Percentiles rank a stretch among this genome's conserved stretches.
Conservation (phyloP, 2,329 filamentous ascomycete species). For the Fusarium sp. region DNA sequence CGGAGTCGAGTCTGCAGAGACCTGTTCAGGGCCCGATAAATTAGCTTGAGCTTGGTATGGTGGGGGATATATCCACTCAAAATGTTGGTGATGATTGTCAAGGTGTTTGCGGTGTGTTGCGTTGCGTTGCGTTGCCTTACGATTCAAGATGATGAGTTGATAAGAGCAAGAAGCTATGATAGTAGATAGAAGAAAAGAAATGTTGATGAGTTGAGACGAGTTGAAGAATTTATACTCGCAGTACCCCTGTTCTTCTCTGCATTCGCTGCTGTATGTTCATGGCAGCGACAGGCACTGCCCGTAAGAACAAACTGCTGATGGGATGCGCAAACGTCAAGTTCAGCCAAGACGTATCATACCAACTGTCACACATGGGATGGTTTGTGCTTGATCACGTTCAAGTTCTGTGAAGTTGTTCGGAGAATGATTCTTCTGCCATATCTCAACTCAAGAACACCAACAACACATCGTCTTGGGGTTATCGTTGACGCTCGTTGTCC, state of each 20-base stretch:
- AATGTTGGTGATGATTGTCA: background rate
- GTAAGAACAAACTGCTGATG: background rate
- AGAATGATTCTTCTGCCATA: background rate
- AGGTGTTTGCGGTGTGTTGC: background rate
- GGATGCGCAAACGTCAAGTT: background rate
- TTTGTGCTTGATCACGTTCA: background rate
- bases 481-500: background rate
- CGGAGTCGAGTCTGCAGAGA: slow-evolving; percentile 20
- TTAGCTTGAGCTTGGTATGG: slow-evolving; percentile 25
- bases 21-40: slow-evolving; percentile 24
- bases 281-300: background rate
- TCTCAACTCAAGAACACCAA: background rate
- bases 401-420: background rate
- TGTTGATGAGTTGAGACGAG: background rate
- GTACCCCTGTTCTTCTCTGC: slow-evolving; percentile 8
- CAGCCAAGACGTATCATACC: background rate
- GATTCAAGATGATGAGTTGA: background rate
- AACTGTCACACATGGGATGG: background rate
- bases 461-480: background rate
- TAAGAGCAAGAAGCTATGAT: background rate
- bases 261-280: background rate
- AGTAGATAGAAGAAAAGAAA: background rate
- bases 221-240: background rate
- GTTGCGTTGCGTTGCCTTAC: background rate
- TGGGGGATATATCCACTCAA: slow-evolving; percentile 27